Base-by-base conservation (phyloP, 1,139 yeast species). In the Magnusiomyces fungicola region DNA sequence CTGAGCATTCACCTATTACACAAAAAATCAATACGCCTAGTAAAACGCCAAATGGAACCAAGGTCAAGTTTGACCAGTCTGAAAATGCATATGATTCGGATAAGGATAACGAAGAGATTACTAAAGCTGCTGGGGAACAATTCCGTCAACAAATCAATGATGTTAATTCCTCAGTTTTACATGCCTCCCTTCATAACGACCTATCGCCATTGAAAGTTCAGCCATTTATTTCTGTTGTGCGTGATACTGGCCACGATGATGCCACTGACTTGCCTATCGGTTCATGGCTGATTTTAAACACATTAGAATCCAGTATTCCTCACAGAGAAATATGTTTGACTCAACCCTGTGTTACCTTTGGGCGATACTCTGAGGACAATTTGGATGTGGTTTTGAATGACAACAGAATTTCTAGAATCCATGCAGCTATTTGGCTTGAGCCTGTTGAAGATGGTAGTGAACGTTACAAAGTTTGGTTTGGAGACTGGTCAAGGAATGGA, bases 401-500 rank as follows among this genome's bases (percentile, higher is more conserved):
- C 40, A 58, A 83, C 57, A 70, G 96, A 47, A 75, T 90, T 59
- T 89, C 97, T 1, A 85, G 88, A 55, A 73, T 83, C 2, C 97
- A 92, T 63, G 89, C 97, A 62, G 70, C 81, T 37, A 69, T 92
- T 16, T 62, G 73, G 49, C 78, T 81, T 58, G 74, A 76, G 53
- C 69, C 84, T 14, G 42, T 25, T 18, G 37, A 39, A 12, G 27
- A 41, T 5, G 25, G 19, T 2, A 21, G 21, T n/a, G 79, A 82
- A 52, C 67, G 78, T 2, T 87, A 81, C 51, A 89, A 81, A 60
- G 70, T 86, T n/a, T 88, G 96, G 95, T 68, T 89, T 19, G 67
- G 85, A 40, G 96, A 87, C 60, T 77, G 74, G 53, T 84, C 95
- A 48, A 79, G 95, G 0, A 89, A 89, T 63, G 83, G 86, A 1